Evolutionary conservation across 345 rosid species (phyloP), one percentile per base, ranked within the genome.

Genomic region (Eutrema japonicum): DNA sequence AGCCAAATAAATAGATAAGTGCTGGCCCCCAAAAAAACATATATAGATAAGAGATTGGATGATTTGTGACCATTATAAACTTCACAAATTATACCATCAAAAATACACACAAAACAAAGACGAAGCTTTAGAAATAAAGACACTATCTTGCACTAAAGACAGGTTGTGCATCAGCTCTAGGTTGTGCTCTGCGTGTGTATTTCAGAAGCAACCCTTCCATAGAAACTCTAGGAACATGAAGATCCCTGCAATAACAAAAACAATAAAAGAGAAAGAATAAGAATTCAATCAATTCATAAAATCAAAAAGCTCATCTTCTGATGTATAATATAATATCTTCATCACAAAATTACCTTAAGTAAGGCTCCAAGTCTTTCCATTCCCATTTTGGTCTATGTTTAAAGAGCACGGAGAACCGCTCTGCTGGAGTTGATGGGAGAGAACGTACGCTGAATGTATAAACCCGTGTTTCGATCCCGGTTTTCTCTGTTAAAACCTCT

Each of bases 351-450:
- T 66, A 92, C 97, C 97, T 88, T 70, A 91, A 73, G 83, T 86
- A 95, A 48, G 97, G 97, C 80, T 86, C 83, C 43, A 95, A 80
- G 71, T 95, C 99, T 81, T 86, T 92, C 93, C 89, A 80, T 51
- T 87, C 96, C 99, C 99, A 92, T 81, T 81, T 95, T 32, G 87
- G 40, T 51, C 93, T 84, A 66, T 88, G 89, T 58, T 74, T 84
- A 74, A 94, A 91, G n/a, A 94, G 86, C 60, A 77, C 46, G 0
- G 84, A 45, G 58, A 94, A 94, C 7, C 97, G 83, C 56, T 89
- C 93, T 9, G 89, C 79, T 26, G 98, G 97, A 60, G 82, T 83
- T 14, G 82, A 85, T 2, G 98, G 93, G 77, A 94, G 74, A 7
- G 88, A 88, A 8, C 87, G 82, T 4, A 84, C 86, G 3, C 96